Base-by-base conservation (phyloP, 768 basidiomycete genomes). In the Hypsizygus marmoreus region DNA sequence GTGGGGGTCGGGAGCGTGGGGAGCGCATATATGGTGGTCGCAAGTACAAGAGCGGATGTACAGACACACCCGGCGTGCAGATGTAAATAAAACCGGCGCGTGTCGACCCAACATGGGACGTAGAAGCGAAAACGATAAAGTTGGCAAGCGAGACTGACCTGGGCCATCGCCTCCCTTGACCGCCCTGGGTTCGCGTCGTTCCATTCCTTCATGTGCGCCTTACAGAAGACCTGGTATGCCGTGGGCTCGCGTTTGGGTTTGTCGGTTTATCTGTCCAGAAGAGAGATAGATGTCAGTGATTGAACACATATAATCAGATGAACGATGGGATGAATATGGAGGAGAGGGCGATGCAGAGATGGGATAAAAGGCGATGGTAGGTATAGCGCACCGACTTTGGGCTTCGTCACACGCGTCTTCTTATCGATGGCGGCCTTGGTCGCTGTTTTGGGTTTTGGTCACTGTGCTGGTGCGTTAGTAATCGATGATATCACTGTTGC, bases 181-280 rank as follows among this genome's bases (percentile, higher is more conserved):
- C 66, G 56, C 45, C 76, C 60, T 28, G 80, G 76, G 54, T 84
- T 72, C 13, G 70, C 74, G 36, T 73, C 76, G 46, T 73, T 78
- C 76, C 79, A 84, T 12, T 68, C 67, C 50, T 78, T 78, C 72
- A 84, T 79, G 51, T 82, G 60, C 9, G 70, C 71, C 48, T 75
- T 72, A 53, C 82, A 75, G 57, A 76, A 84, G 33, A 74, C 61
- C 56, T 83, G 80, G 59, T 84, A 84, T 11, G 79, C 77, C 1
- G 71, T 73, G 1, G 81, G 81, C n/a, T 73, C 66, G 37, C 82
- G 80, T 53, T 82, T 82, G 9, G 72, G 65, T 52, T 80, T 81
- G 35, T 73, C 75, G 14, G 60, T 67, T 65, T 73, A 47, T 67
- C 74, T 53, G 49, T 32, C 38, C n/a, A 28, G 28, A 36, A 40